These are phyloP conservation scores for Babesia ovata DNA, from an alignment of 169 alveolate species.

Conservation along the genomic window DNA sequence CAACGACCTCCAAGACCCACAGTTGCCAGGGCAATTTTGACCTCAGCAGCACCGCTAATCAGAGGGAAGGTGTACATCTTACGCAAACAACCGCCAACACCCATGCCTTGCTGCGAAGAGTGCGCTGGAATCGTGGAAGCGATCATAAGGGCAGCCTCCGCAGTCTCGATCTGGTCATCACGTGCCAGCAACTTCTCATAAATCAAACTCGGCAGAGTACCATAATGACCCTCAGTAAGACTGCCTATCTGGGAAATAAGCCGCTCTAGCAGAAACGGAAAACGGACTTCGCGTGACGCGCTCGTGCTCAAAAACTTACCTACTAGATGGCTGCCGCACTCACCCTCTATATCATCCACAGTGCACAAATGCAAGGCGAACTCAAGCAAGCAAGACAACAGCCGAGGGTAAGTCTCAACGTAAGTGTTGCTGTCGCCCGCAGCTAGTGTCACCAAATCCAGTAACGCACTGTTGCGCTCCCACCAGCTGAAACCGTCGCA, in stretches of 20 bases:
- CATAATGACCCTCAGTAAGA: slow-evolving; percentile 29
- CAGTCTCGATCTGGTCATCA: slow-evolving; percentile 65
- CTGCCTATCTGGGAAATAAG: slow-evolving; percentile 53
- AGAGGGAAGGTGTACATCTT: slow-evolving; percentile 61
- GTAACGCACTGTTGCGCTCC: slow-evolving; percentile 63
- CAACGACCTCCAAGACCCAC: slow-evolving; percentile 60
- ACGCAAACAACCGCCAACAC: slow-evolving; percentile 42
- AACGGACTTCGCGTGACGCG: slow-evolving; percentile 55
- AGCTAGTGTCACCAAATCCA: slow-evolving; percentile 56
- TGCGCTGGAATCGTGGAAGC: slow-evolving; percentile 32
- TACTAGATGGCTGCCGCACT: slow-evolving; percentile 11
- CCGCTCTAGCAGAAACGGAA: slow-evolving; percentile 57
- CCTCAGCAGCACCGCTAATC: slow-evolving; percentile 45
- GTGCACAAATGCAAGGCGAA: slow-evolving; percentile 27
- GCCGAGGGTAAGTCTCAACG: slow-evolving; percentile 58
- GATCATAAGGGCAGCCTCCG: slow-evolving; percentile 48
- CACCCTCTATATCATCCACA: slow-evolving; percentile 10
- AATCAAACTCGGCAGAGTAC: slow-evolving; percentile 16
- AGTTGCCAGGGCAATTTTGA: slow-evolving; percentile 48
- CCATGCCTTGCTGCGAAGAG: slow-evolving; percentile 11
- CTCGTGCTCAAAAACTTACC: slow-evolving; percentile 41
- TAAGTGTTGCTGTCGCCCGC: slow-evolving; percentile 31
- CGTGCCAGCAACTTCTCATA: slow-evolving; percentile 56
- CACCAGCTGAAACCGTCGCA: slow-evolving; percentile 61
- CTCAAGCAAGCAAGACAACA: slow-evolving; percentile 32